These are phyloP conservation scores for Noccaea caerulescens DNA, from an alignment of 345 rosid species.

Conservation along the genomic window DNA sequence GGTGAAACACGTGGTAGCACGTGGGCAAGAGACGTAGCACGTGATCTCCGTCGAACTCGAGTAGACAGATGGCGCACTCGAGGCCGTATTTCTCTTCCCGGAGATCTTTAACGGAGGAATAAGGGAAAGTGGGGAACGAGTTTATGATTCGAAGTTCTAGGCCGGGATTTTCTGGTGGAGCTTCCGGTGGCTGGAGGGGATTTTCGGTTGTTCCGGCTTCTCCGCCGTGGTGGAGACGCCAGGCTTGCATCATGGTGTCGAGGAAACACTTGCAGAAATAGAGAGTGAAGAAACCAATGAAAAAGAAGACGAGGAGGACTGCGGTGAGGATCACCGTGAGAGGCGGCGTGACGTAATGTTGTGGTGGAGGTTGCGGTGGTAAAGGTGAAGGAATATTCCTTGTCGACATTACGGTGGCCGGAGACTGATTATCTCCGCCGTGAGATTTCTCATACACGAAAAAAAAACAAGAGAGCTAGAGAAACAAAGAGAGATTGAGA, in stretches of 20 bases:
- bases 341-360: conserved; percentile 47
- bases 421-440: conserved; percentile 58
- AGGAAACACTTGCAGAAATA: conserved; percentile 67
- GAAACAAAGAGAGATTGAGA: neutral
- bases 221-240: conserved; percentile 48
- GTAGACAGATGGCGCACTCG: conserved; percentile 83
- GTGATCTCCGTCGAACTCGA: conserved; percentile 68
- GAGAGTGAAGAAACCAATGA: conserved; percentile 65
- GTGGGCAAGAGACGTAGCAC: conserved; percentile 66
- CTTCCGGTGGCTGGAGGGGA: conserved; percentile 11
- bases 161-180: conserved; percentile 42
- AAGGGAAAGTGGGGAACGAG: conserved; percentile 64
- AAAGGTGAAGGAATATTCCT: conserved; percentile 13
- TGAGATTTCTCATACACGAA: conserved; percentile 47
- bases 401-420: conserved; percentile 61
- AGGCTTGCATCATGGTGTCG: conserved; percentile 48
- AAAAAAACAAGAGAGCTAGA: neutral
- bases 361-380: conserved; percentile 1
- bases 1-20: conserved; percentile 82
- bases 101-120: conserved; percentile 65
- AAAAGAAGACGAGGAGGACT: conserved; percentile 63
- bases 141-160: conserved; percentile 63
- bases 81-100: conserved; percentile 59
- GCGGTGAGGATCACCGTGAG: conserved; percentile 57
- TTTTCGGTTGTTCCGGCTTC: conserved; percentile 42